phyloP scores from a whole-genome alignment of 2,329 filamentous ascomycete species.

The Claviceps sp. region DNA sequence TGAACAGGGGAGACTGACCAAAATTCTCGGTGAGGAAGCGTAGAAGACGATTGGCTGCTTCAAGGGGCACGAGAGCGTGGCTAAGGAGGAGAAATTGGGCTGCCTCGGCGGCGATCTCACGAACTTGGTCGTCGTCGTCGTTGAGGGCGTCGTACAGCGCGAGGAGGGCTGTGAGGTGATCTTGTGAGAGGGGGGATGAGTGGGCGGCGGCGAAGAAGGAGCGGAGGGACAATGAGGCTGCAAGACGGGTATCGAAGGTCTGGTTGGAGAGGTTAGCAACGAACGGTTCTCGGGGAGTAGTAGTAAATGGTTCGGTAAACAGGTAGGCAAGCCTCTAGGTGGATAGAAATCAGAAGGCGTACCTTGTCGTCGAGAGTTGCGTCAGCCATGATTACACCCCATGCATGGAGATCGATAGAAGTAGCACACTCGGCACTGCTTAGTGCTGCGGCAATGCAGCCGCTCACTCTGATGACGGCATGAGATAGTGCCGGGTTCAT shows the following conservation, averaged over 20 bases:
- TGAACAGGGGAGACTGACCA: conserved; percentile 23
- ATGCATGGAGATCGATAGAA: conserved; percentile 18
- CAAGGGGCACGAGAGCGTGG: conserved; percentile 30
- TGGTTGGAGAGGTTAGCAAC: conserved; percentile 14
- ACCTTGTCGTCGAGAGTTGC: conserved; percentile 37
- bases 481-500: conserved; percentile 37
- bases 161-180: conserved; percentile 44
- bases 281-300: too few species aligned
- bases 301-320: too few species aligned
- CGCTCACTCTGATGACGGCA: conserved; percentile 34
- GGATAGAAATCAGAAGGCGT: background rate
- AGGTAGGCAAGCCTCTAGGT: background rate
- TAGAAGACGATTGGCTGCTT: conserved; percentile 33
- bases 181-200: conserved; percentile 11
- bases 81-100: conserved; percentile 36
- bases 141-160: conserved; percentile 64
- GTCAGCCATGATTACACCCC: conserved; percentile 37
- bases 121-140: conserved; percentile 86
- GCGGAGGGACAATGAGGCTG: conserved; percentile 41
- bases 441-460: conserved; percentile 27
- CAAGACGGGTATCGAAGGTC: conserved; percentile 52
- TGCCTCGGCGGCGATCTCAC: conserved; percentile 46
- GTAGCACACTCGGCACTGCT: conserved; percentile 10
- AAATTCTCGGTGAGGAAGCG: conserved; percentile 27
- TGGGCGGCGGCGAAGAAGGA: conserved; percentile 30